These are phyloP conservation scores for Closterium sp. DNA, from an alignment of 139 green algal genomes.

Conservation along the genomic window DNA sequence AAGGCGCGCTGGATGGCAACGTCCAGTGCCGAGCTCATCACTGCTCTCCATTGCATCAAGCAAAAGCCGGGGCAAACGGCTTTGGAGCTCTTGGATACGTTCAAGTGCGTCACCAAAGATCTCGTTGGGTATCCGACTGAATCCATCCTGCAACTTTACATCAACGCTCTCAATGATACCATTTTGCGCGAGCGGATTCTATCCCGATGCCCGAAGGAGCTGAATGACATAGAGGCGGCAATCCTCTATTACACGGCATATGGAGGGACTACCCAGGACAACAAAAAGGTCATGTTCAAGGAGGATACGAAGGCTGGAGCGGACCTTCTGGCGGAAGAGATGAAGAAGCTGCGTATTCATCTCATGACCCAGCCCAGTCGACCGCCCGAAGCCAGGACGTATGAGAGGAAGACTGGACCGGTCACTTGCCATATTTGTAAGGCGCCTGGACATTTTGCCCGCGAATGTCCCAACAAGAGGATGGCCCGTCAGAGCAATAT, in stretches of 20 bases:
- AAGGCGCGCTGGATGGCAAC: no score
- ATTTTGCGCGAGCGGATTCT: not conserved
- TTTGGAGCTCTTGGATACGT: not conserved
- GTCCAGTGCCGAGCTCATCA: no score
- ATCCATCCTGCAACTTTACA: no score
- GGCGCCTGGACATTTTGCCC: not conserved
- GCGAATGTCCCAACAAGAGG: not conserved
- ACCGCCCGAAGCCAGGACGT: not conserved
- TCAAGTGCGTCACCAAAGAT: not conserved
- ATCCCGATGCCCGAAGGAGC: not conserved
- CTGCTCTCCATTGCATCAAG: not conserved
- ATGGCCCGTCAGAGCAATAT: not conserved
- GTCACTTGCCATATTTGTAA: not conserved
- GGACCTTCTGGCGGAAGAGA: not conserved
- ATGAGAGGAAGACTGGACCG: not conserved
- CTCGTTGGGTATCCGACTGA: no score
- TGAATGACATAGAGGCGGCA: not conserved
- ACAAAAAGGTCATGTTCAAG: not conserved
- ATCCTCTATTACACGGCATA: not conserved
- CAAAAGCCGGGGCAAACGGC: not conserved
- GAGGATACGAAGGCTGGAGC: not conserved
- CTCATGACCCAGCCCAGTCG: not conserved
- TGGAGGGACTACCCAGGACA: not conserved
- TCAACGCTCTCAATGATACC: not conserved
- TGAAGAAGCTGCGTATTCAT: not conserved